Conservation (phyloP, 306 rosid species). For the Vigna hirtella region DNA sequence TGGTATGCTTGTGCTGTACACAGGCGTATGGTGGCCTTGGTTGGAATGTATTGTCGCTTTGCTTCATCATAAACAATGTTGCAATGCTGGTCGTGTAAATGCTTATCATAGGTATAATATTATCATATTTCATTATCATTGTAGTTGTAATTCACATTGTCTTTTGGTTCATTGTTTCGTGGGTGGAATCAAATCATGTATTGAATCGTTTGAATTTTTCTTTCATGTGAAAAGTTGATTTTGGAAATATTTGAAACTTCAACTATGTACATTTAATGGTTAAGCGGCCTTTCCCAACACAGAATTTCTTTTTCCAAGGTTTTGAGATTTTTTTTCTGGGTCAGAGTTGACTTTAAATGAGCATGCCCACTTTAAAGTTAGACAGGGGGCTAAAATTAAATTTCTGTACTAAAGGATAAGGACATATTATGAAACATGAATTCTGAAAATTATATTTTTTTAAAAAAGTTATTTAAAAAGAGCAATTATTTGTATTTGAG, state of each 20-base stretch:
- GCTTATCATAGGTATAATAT: slow-evolving; percentile 6
- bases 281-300: no score
- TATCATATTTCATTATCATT: background rate
- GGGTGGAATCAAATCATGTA: background rate
- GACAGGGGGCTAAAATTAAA: background rate
- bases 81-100: slow-evolving; percentile 83
- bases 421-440: no score
- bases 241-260: background rate
- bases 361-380: background rate
- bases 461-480: no score
- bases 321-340: no score
- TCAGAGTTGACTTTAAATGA: background rate
- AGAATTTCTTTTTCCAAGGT: background rate
- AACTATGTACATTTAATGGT: background rate
- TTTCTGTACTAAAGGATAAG: background rate
- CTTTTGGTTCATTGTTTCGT: background rate
- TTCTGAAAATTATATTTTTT: no score
- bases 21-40: slow-evolving; percentile 53
- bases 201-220: background rate
- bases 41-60: slow-evolving; percentile 56
- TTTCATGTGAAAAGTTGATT: background rate
- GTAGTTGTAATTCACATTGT: background rate
- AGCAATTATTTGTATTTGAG: no score
- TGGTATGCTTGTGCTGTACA: no score
- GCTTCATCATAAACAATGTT: slow-evolving; percentile 54